Evolutionary conservation across 2,329 filamentous ascomycete species (phyloP).

Genomic region (Colletotrichum echinochloae): DNA sequence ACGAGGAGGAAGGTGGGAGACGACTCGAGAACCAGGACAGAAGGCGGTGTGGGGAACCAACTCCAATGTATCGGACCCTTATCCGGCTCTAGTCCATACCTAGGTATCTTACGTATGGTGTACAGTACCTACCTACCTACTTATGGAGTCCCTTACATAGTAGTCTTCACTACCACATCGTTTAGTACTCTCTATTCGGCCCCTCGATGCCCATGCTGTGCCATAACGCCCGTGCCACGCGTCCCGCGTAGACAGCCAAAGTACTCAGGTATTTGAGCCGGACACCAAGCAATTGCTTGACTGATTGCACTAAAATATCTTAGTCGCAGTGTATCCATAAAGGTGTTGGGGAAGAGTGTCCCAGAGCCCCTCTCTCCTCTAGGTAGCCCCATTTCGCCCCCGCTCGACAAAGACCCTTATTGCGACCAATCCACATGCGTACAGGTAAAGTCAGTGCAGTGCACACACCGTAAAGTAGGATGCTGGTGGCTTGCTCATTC

Average conservation of each 20-base stretch:
- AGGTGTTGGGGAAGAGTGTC: constrained; percentile 3
- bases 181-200: background rate
- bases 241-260: constrained; percentile 8
- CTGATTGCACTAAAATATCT: background rate
- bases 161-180: background rate
- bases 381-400: constrained; percentile 9
- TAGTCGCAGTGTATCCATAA: background rate
- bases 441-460: background rate
- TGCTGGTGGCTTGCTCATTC: constrained; percentile 18
- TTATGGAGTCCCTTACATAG: too few relatives aligned
- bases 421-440: constrained; percentile 1
- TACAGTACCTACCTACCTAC: too few relatives aligned
- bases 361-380: background rate
- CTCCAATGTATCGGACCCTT: background rate
- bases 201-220: constrained; percentile 3
- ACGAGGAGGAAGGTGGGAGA: background rate
- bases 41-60: background rate
- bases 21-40: background rate
- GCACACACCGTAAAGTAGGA: background rate
- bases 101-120: too few relatives aligned
- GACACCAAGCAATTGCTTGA: background rate
- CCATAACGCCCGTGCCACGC: constrained; percentile 32
- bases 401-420: constrained; percentile 11
- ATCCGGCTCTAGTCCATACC: background rate
- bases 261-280: background rate